Conservation (phyloP, 2,329 filamentous ascomycete species). For the Geosmithia morbida region DNA sequence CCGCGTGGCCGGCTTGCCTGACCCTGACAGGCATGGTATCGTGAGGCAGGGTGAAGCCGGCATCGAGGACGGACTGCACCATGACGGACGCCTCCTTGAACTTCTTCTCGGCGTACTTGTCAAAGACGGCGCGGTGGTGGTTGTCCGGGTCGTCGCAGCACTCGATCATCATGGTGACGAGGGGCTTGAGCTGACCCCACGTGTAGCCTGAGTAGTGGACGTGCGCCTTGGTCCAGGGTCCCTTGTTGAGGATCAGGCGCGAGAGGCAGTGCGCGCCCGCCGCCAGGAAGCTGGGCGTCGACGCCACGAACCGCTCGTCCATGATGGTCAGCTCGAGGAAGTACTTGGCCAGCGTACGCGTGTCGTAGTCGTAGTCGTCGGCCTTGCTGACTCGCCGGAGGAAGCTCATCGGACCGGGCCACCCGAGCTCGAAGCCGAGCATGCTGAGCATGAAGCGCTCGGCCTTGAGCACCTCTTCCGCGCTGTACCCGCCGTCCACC, state of each 20-base stretch:
- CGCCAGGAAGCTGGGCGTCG: constrained; percentile 77
- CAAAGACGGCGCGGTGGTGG: constrained; percentile 77
- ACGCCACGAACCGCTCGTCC: constrained; percentile 93
- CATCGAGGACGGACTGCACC: constrained; percentile 59
- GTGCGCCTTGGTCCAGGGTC: constrained; percentile 75
- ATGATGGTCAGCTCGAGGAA: constrained; percentile 94
- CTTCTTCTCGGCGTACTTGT: constrained; percentile 80
- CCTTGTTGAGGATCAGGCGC: constrained; percentile 77
- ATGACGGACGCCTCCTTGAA: constrained; percentile 76
- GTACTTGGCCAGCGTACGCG: constrained; percentile 90
- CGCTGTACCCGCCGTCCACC: constrained; percentile 83
- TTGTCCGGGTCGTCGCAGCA: constrained; percentile 70
- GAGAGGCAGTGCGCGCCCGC: constrained; percentile 89
- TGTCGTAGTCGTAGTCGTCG: constrained; percentile 93
- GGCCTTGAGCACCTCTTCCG: constrained; percentile 89
- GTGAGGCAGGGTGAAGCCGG: constrained; percentile 38
- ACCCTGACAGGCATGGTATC: constrained; percentile 21
- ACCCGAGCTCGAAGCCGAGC: constrained; percentile 89
- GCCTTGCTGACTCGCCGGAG: constrained; percentile 94
- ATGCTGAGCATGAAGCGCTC: constrained; percentile 97
- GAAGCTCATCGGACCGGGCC: constrained; percentile 99
- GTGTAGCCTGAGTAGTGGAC: constrained; percentile 93
- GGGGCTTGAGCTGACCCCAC: constrained; percentile 62
- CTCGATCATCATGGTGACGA: constrained; percentile 68
- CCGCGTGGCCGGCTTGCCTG: constrained; percentile 1